Percentiles rank a stretch among this genome's conserved stretches.
phyloP scores from a whole-genome alignment of 2,329 filamentous ascomycete species.

The Colletotrichum graminicola region DNA sequence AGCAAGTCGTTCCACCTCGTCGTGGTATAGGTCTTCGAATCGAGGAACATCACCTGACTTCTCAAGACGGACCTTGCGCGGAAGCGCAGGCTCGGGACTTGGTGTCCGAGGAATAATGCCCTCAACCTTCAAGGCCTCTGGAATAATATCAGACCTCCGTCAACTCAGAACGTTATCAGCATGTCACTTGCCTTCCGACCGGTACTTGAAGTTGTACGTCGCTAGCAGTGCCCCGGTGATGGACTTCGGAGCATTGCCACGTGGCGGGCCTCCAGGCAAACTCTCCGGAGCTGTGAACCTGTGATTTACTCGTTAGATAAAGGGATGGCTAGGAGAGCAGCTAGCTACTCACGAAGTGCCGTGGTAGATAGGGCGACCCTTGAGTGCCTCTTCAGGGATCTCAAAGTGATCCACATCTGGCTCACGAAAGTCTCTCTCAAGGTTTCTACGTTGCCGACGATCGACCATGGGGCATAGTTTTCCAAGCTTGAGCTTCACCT shows the following conservation, averaged over 20 bases:
- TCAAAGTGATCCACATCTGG: constrained; percentile 40
- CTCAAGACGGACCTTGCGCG: background rate
- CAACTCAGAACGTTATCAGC: background rate
- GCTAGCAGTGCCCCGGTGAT: constrained; percentile 45
- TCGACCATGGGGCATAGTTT: background rate
- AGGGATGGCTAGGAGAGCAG: too few species aligned
- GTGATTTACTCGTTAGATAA: background rate
- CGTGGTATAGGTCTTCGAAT: constrained; percentile 44
- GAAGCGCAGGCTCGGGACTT: constrained; percentile 42
- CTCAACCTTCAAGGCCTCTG: constrained; percentile 50
- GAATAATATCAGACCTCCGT: background rate
- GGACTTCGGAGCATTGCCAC: background rate
- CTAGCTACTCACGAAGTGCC: constrained; percentile 47
- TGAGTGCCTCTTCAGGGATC: constrained; percentile 51
- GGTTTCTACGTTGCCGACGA: background rate
- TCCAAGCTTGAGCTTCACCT: constrained; percentile 43
- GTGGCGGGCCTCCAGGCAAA: background rate
- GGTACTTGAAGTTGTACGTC: constrained; percentile 50
- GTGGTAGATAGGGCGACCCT: constrained; percentile 51
- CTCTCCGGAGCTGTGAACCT: constrained; percentile 14
- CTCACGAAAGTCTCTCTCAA: constrained; percentile 8
- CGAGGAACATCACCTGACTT: background rate
- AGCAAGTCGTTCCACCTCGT: constrained; percentile 48
- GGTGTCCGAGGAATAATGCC: constrained; percentile 49
- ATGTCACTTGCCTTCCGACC: constrained; percentile 46